Conservation (phyloP, 768 basidiomycete species). For the Auricularia cornea region DNA sequence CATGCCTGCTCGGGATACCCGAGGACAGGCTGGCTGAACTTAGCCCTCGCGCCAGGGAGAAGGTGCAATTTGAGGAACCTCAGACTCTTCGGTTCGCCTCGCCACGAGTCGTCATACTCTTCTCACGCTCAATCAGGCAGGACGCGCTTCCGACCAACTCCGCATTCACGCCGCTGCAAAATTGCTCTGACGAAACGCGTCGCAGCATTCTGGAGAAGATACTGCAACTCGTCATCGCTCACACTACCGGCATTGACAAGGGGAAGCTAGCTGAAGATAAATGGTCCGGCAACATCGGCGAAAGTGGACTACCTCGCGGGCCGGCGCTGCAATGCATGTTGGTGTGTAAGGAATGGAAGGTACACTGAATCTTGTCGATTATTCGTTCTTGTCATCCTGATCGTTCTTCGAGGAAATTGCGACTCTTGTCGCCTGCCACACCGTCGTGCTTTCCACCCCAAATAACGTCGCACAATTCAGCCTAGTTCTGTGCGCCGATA, state of each 20-base stretch:
- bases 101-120: neutral
- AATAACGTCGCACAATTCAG: too few species aligned
- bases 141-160: neutral
- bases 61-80: neutral
- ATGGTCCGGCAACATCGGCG: too few species aligned
- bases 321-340: too few species aligned
- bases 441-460: too few species aligned
- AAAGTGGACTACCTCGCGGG: too few species aligned
- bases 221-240: neutral
- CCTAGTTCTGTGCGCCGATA: too few species aligned
- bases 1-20: neutral
- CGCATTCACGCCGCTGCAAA: neutral
- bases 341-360: too few species aligned
- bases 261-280: too few species aligned
- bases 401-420: too few species aligned
- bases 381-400: too few species aligned
- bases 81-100: neutral
- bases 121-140: neutral
- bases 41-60: neutral
- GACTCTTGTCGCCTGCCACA: too few species aligned
- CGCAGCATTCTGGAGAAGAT: neutral
- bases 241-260: neutral
- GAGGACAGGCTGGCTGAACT: neutral
- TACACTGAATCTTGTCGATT: too few species aligned
- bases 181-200: neutral